A percentile compares a stretch with the other conserved stretches of the same genome.
Evolutionary conservation across 192 early-diverging fungal genomes (phyloP).

Genomic region (Blastocladiella britannica): DNA sequence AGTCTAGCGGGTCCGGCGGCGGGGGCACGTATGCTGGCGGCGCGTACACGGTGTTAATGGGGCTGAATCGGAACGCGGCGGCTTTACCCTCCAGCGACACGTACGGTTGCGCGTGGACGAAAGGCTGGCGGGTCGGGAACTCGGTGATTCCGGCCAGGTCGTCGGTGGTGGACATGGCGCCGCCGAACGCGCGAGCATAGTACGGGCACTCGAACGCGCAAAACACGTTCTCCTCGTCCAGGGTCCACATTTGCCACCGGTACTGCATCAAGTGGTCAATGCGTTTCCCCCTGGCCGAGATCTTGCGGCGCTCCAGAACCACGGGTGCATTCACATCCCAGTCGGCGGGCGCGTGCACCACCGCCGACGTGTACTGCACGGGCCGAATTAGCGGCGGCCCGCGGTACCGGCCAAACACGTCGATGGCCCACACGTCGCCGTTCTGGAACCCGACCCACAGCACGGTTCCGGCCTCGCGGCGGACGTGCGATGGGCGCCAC

Average conservation of each 20-base stretch:
- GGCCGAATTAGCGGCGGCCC: not conserved
- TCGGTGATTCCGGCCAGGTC: too few species aligned
- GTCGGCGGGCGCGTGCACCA: not conserved
- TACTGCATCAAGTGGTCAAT: not conserved
- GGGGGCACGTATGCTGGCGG: not conserved
- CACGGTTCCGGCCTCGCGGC: not conserved
- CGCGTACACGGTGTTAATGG: not conserved
- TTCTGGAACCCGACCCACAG: not conserved
- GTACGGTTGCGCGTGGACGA: not conserved
- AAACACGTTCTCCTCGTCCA: not conserved
- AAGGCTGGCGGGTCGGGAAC: not conserved
- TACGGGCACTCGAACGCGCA: not conserved
- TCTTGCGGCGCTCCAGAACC: not conserved
- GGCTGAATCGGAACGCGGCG: not conserved
- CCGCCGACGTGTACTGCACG: not conserved
- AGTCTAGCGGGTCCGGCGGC: not conserved
- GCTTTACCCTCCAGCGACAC: not conserved
- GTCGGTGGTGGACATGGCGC: too few species aligned
- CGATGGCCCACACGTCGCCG: not conserved
- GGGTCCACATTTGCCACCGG: not conserved
- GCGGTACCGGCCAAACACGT: not conserved
- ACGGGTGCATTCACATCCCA: not conserved
- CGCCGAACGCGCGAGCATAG: too few species aligned
- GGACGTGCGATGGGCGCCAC: not conserved
- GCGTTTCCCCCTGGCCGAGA: not conserved